Conservation (phyloP, 2,329 filamentous ascomycete genomes). For the Alternaria rosae region DNA sequence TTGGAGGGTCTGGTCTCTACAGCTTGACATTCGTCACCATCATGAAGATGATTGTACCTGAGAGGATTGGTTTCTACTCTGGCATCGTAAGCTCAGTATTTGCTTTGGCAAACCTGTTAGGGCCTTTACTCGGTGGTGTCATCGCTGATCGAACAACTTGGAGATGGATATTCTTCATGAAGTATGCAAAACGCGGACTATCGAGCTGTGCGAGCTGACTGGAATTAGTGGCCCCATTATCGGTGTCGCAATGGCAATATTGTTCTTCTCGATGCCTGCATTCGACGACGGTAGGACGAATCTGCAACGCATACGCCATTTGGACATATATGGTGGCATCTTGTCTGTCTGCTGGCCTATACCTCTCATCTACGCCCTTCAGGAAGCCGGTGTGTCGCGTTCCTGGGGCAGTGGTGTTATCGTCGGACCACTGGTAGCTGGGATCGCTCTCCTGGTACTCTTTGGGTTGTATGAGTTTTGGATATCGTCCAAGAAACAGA, state of each 20-base stretch:
- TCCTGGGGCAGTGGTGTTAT: slow-evolving; percentile 38
- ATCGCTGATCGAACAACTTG: slow-evolving; percentile 53
- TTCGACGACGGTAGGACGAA: slow-evolving; percentile 35
- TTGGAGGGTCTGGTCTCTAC: slow-evolving; percentile 59
- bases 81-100: slow-evolving; percentile 49
- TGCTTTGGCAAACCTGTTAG: slow-evolving; percentile 52
- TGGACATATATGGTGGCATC: slow-evolving; percentile 40
- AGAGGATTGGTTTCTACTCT: slow-evolving; percentile 46
- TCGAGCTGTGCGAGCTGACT: slow-evolving; percentile 1
- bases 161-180: slow-evolving; percentile 59
- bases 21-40: slow-evolving; percentile 50
- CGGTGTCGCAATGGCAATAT: slow-evolving; percentile 25
- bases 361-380: slow-evolving; percentile 42
- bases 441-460: slow-evolving; percentile 30
- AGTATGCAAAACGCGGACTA: slow-evolving; percentile 43
- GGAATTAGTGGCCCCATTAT: slow-evolving; percentile 34
- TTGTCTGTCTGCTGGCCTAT: slow-evolving; percentile 43
- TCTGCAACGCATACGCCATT: slow-evolving; percentile 32
- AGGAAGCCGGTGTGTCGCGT: slow-evolving; percentile 39
- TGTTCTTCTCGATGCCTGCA: slow-evolving; percentile 39
- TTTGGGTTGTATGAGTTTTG: slow-evolving; percentile 41
- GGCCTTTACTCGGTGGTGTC: slow-evolving; percentile 55
- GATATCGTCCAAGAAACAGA: slow-evolving; percentile 34
- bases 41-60: slow-evolving; percentile 38
- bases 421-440: slow-evolving; percentile 39